Conservation (phyloP, 371 early-diverging fungal species). For the Mycotypha africana region DNA sequence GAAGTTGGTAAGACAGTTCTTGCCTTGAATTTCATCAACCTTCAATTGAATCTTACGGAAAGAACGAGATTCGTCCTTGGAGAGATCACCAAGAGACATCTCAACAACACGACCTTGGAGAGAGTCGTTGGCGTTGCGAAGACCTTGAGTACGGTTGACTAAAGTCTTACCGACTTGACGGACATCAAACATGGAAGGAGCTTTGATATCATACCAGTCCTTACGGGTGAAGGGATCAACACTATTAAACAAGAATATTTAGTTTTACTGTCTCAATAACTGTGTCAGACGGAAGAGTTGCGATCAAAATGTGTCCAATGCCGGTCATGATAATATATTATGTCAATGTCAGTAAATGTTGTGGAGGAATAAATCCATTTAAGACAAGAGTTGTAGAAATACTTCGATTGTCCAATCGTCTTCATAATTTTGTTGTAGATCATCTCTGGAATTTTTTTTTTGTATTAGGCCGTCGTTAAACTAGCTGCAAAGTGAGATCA, state of each 20-base stretch:
- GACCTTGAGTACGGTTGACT: conserved; percentile 98
- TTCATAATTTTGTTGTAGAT: no score
- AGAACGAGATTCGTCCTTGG: conserved; percentile 87
- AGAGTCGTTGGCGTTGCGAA: conserved; percentile 90
- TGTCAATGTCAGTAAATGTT: no score
- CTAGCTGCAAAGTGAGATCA: no score
- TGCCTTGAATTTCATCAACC: conserved; percentile 96
- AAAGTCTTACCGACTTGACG: conserved; percentile 96
- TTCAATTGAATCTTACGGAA: conserved; percentile 98
- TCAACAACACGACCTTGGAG: conserved; percentile 96
- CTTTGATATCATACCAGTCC: conserved; percentile 99
- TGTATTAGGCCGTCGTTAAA: no score
- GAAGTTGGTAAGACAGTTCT: conserved; percentile 98
- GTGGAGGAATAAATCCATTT: not conserved
- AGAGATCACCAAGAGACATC: conserved; percentile 95
- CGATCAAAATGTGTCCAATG: no score
- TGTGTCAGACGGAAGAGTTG: no score
- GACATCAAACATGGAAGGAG: conserved; percentile 93
- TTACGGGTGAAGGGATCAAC: conserved; percentile 97
- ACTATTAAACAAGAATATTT: conserved; percentile 48
- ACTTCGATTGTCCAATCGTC: no score
- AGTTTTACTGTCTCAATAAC: no score
- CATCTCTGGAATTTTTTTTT: no score
- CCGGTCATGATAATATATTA: no score
- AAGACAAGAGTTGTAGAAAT: no score